Evolutionary conservation across 2,329 filamentous ascomycete genomes (phyloP), one percentile per base, ranked within the genome.

Genomic region (Coniochaeta hoffmannii): DNA sequence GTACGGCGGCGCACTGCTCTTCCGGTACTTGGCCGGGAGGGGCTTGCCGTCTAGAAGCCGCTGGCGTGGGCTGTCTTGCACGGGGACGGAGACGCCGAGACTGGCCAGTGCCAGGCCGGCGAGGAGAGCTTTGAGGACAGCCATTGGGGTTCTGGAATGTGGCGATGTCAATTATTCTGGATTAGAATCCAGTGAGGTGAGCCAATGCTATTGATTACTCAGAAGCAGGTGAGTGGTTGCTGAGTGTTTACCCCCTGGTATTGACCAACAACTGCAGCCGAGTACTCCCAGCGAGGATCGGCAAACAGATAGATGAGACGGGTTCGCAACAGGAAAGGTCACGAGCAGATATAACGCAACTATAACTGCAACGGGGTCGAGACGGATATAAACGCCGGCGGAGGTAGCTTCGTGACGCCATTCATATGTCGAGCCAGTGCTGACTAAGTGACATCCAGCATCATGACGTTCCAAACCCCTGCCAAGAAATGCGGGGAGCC

Each of bases 1-100:
- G 63, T 86, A 89, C 0, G 85, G 85, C 4, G 68, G 56, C 65
- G 56, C 41, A 2, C 8, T 7, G 11, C n/a, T 32, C 28, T 50
- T 34, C 3, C 77, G 41, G 41, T 46, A 46, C 41, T 28, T 46
- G 24, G 41, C 41, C 41, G 41, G 41, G 3, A 46, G 41, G 19
- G 41, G 41, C 41, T 46, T 69, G 55, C 78, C 78, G 55, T 77
- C 74, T 55, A 78, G 69, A n/a, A 81, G 75, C 10, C 78, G 77
- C 65, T 81, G 77, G 57, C 77, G 76, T 36, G 79, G 79, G 61
- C 77, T 81, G 68, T 82, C 79, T 53, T 75, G 64, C 53, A 66
- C 58, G n/a, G 68, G 68, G 26, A 64, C 58, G 17, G 65, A 64
- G n/a, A 57, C 31, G 14, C 59, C 55, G 41, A 67, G 56, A 51